Percentiles rank a stretch among this genome's conserved stretches.
Evolutionary conservation across 2,329 filamentous ascomycete species (phyloP).

Genomic region (Ceratocystis colombiana): DNA sequence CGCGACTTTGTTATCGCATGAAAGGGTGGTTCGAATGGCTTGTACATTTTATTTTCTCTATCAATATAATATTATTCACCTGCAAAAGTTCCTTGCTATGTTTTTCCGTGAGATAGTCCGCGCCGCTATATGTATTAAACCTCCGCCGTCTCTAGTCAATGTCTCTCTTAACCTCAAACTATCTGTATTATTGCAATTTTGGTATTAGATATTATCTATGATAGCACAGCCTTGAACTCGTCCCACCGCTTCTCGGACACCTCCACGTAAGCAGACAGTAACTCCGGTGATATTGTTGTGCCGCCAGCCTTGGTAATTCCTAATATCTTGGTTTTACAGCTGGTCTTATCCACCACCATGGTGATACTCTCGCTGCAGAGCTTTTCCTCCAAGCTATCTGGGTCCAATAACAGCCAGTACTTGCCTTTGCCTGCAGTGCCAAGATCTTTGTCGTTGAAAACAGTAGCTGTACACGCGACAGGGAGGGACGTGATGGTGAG

Average conservation of each 20-base stretch:
- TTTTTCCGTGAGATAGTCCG: too few relatives aligned
- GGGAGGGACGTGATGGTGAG: conserved; percentile 58
- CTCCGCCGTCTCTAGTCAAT: too few relatives aligned
- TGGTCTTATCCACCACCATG: conserved; percentile 59
- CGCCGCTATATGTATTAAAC: too few relatives aligned
- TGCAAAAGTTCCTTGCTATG: not conserved
- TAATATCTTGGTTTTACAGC: conserved; percentile 49
- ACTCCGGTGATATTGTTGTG: conserved; percentile 52
- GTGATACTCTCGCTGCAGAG: conserved; percentile 76
- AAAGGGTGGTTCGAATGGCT: conserved; percentile 77
- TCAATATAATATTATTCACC: not conserved
- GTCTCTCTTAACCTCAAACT: too few relatives aligned
- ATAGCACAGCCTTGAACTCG: conserved; percentile 33
- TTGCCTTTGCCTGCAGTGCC: conserved; percentile 33
- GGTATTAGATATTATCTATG: conserved; percentile 5
- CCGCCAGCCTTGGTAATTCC: conserved; percentile 79
- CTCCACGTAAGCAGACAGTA: conserved; percentile 30
- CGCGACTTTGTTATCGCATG: conserved; percentile 44
- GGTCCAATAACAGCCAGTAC: conserved; percentile 75
- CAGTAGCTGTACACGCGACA: conserved; percentile 64
- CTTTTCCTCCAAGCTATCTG: conserved; percentile 80
- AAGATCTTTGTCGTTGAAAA: conserved; percentile 52
- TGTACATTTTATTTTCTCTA: conserved; percentile 52
- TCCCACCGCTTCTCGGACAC: conserved; percentile 27
- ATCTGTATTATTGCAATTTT: not conserved